Evolutionary conservation across 2,329 filamentous ascomycete genomes (phyloP).

Genomic region (Pezizomycotina sp.): DNA sequence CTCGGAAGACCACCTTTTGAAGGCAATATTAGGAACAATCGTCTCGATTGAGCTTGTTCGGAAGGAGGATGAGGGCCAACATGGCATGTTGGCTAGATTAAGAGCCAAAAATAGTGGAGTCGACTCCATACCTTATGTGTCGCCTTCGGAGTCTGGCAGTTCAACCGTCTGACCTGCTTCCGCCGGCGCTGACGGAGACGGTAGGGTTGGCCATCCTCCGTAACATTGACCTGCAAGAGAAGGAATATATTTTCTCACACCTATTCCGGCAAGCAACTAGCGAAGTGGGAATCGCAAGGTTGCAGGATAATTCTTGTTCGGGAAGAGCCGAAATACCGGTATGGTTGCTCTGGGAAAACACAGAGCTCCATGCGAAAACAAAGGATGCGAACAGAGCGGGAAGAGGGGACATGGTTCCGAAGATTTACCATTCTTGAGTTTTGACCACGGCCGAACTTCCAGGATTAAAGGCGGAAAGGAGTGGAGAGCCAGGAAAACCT

Average conservation of each 20-base stretch:
- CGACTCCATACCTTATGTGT: constrained; percentile 14
- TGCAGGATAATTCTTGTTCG: constrained; percentile 36
- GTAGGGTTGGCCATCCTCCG: constrained; percentile 54
- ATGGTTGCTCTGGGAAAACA: constrained; percentile 36
- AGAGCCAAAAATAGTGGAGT: constrained; percentile 22
- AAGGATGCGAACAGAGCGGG: constrained; percentile 7
- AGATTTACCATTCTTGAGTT: constrained; percentile 45
- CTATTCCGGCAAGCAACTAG: constrained; percentile 56
- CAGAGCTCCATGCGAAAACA: constrained; percentile 12
- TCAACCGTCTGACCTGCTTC: constrained; percentile 46
- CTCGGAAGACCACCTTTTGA: constrained; percentile 40
- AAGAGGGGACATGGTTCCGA: constrained; percentile 12
- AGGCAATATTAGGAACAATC: constrained; percentile 54
- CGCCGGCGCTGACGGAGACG: constrained; percentile 37
- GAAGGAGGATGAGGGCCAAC: constrained; percentile 27
- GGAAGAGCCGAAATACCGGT: constrained; percentile 52
- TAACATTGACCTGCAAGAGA: constrained; percentile 45
- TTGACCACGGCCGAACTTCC: constrained; percentile 39
- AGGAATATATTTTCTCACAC: constrained; percentile 37
- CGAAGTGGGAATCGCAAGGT: constrained; percentile 28
- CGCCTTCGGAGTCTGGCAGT: constrained; percentile 27
- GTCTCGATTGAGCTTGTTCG: constrained; percentile 50
- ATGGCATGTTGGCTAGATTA: constrained; percentile 6
- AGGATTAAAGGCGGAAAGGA: constrained; percentile 43
- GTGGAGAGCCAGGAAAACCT: constrained; percentile 48